phyloP scores from a whole-genome alignment of 345 rosid species.

The Gynandropsis gynandra region DNA sequence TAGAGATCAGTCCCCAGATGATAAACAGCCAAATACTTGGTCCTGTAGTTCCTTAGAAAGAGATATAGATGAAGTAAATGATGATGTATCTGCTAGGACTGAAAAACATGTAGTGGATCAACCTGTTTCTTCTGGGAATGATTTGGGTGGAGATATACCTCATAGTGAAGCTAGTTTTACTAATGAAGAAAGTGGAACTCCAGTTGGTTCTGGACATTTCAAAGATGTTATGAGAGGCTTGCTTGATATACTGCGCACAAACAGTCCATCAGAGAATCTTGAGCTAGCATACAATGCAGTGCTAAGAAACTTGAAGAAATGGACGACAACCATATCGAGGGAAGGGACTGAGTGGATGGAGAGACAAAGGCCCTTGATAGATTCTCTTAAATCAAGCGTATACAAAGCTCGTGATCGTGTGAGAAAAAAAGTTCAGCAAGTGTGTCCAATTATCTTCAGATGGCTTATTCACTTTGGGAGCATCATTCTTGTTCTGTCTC shows the following conservation, averaged over 20 bases:
- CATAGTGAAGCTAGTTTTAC: slow-evolving; percentile 22
- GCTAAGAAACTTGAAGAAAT: slow-evolving; percentile 40
- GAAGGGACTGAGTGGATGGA: slow-evolving; percentile 49
- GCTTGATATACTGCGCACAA: slow-evolving; percentile 39
- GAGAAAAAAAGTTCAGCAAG: slow-evolving; percentile 39
- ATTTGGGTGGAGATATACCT: slow-evolving; percentile 32
- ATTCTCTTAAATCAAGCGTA: slow-evolving; percentile 29
- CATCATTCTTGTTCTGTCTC: slow-evolving; percentile 54
- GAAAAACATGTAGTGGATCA: slow-evolving; percentile 36
- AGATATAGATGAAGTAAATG: slow-evolving; percentile 24
- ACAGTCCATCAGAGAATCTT: slow-evolving; percentile 37
- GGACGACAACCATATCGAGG: slow-evolving; percentile 30
- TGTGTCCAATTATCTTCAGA: slow-evolving; percentile 53
- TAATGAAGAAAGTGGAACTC: slow-evolving; percentile 32
- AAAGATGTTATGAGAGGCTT: slow-evolving; percentile 30
- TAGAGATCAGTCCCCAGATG: slow-evolving; percentile 39
- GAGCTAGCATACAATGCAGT: slow-evolving; percentile 38
- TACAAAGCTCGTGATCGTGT: slow-evolving; percentile 40
- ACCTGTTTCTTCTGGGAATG: slow-evolving; percentile 29
- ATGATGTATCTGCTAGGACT: slow-evolving; percentile 22
- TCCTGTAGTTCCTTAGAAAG: slow-evolving; percentile 28
- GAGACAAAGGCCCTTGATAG: slow-evolving; percentile 48
- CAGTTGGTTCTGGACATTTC: slow-evolving; percentile 31
- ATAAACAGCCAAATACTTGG: slow-evolving; percentile 34
- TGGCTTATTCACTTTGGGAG: slow-evolving; percentile 67